phyloP scores from a whole-genome alignment of 805 yeast genomes.

The Saccharomycopsis schoenii region DNA sequence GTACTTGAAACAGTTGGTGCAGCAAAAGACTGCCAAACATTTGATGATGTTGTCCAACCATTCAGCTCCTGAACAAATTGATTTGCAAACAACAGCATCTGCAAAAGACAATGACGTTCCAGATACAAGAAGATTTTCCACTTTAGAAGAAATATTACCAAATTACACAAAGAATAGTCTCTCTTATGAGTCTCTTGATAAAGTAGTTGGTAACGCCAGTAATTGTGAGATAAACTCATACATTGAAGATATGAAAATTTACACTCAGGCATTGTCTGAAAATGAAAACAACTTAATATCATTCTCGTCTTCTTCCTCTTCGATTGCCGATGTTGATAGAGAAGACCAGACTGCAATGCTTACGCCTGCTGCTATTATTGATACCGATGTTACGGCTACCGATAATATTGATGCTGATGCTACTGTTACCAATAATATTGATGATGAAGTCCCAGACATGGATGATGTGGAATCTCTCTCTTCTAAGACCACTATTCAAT shows the following conservation, averaged over 20 bases:
- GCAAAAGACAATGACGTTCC: neutral
- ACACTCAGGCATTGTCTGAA: neutral
- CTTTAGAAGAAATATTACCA: neutral
- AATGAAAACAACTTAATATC: neutral
- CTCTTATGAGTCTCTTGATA: neutral
- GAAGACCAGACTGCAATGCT: neutral
- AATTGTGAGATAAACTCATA: constrained; percentile 2
- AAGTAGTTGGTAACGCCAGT: neutral
- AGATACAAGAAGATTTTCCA: neutral
- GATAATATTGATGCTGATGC: neutral
- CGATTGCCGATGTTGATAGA: neutral
- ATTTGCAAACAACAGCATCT: neutral
- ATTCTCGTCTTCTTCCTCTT: neutral
- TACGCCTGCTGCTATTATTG: neutral
- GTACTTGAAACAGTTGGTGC: neutral
- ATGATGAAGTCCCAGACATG: neutral
- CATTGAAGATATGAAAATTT: constrained; percentile 6
- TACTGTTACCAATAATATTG: neutral
- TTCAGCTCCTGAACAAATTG: neutral
- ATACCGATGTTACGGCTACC: neutral
- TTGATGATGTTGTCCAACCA: neutral
- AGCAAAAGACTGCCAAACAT: neutral
- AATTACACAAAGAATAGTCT: neutral
- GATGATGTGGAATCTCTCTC: constrained; percentile 8
- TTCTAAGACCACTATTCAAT: constrained; percentile 11